Evolutionary conservation across 176 grass and related monocot species (phyloP).

Genomic region (Zea luxurians): DNA sequence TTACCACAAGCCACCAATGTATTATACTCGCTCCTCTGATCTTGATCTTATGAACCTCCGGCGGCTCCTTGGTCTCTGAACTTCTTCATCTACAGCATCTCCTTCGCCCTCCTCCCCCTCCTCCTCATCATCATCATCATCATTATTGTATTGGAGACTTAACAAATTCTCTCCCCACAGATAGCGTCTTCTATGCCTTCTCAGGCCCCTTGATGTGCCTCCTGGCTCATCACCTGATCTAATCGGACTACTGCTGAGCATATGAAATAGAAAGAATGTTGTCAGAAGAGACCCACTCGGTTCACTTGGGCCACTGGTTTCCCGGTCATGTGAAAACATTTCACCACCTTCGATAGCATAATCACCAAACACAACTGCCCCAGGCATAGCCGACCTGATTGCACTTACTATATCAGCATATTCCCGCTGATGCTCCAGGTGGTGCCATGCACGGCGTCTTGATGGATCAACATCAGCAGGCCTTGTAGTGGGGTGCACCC

Average conservation of each 20-base stretch:
- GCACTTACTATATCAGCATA: slow-evolving; percentile 76
- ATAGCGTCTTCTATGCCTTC: slow-evolving; percentile 67
- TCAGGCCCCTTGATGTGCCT: slow-evolving; percentile 42
- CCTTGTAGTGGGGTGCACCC: slow-evolving; percentile 62
- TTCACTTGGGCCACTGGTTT: slow-evolving; percentile 48
- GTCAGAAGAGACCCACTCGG: slow-evolving; percentile 57
- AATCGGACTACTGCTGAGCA: slow-evolving; percentile 54
- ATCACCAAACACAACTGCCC: slow-evolving; percentile 70
- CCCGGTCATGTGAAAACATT: slow-evolving; percentile 39
- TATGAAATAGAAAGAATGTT: slow-evolving; percentile 69
- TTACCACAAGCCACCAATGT: slow-evolving; percentile 16
- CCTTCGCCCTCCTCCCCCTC: slow-evolving; percentile 34
- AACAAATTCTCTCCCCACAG: slow-evolving; percentile 81
- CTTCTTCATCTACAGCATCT: slow-evolving; percentile 55
- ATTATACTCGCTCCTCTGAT: slow-evolving; percentile 50
- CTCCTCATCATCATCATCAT: slow-evolving; percentile 10
- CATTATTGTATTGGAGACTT: slow-evolving; percentile 61
- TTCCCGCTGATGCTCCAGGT: slow-evolving; percentile 69
- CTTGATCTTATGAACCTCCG: slow-evolving; percentile 59
- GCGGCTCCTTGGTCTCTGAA: slow-evolving; percentile 57
- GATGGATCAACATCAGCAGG: slow-evolving; percentile 65
- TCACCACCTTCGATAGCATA: slow-evolving; percentile 71
- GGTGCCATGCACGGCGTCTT: slow-evolving; percentile 65
- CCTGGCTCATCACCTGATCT: slow-evolving; percentile 55
- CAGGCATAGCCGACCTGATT: slow-evolving; percentile 78